Evolutionary conservation across 768 basidiomycete species (phyloP).

Genomic region (Mycena olivaceomarginata): DNA sequence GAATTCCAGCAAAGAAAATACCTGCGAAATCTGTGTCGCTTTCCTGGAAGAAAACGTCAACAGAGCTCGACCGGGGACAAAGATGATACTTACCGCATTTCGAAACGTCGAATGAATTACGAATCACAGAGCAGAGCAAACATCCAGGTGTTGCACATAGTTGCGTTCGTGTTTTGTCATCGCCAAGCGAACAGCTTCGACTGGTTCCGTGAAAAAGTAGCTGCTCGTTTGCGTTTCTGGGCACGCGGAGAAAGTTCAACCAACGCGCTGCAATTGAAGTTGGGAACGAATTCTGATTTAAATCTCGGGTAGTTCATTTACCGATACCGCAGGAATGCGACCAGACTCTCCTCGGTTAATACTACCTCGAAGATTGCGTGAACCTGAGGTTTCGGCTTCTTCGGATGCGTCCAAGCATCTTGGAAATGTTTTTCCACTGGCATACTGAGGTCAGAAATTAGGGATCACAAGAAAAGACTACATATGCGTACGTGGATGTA

Average conservation of each 20-base stretch:
- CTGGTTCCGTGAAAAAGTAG: slow-evolving; percentile 83
- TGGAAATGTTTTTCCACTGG: slow-evolving; percentile 71
- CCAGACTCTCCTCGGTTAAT: slow-evolving; percentile 63
- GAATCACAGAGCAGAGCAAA: slow-evolving; percentile 73
- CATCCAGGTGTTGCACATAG: slow-evolving; percentile 72
- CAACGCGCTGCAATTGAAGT: slow-evolving; percentile 50
- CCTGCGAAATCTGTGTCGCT: slow-evolving; percentile 75
- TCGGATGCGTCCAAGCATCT: slow-evolving; percentile 74
- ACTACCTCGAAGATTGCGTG: slow-evolving; percentile 72
- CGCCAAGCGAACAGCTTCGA: slow-evolving; percentile 74
- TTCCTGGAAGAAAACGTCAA: slow-evolving; percentile 56
- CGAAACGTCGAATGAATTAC: slow-evolving; percentile 75
- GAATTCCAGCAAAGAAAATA: slow-evolving; percentile 38
- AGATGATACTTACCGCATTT: slow-evolving; percentile 69
- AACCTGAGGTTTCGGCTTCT: slow-evolving; percentile 69
- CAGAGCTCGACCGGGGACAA: not conserved
- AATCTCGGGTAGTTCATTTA: slow-evolving; percentile 46
- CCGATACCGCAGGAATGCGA: slow-evolving; percentile 69
- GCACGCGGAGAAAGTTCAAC: slow-evolving; percentile 51
- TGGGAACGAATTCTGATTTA: not conserved
- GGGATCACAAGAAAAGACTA: not conserved
- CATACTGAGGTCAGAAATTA: not conserved
- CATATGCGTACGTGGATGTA: slow-evolving; percentile 24
- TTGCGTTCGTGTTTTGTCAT: slow-evolving; percentile 65
- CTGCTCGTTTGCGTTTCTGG: slow-evolving; percentile 69